Base-by-base conservation (phyloP, 164 flowering plant species). In the Platanus orientalis region DNA sequence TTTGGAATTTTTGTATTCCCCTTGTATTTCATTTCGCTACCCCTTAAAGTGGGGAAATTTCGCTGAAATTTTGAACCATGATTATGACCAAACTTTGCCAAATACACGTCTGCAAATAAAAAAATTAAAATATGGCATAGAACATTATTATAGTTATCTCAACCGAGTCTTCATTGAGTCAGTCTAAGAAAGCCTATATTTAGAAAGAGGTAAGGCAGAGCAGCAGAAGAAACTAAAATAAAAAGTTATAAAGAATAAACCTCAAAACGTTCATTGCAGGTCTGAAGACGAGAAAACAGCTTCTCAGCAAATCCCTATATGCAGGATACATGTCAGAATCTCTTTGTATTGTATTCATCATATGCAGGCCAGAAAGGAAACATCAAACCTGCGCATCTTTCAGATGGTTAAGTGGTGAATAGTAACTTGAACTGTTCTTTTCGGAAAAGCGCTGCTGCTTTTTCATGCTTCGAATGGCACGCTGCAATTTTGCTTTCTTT, bases 401-500 rank as follows among this genome's bases (percentile, higher is more conserved):
- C 68, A 94, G 72, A 76, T 86, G 91, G 63, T 76, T 83, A 64
- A 91, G 88, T 53, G 97, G 98, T 19, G 96, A 83, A 77, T 86
- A 87, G 70, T 77, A 71, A 71, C 58, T 88, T 61, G 86, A 40
- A 54, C n/a, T 65, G 34, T 12, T 78, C 2, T 75, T 81, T 65
- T 81, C 85, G 42, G 90, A 83, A 64, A 73, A 2, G 9, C 96
- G 82, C 62, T 91, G 96, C 73, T 89, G 81, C 74, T 72, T 91
- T 79, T 91, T 91, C 88, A 91, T 81, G 79, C 84, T 91, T 64
- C 92, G 95, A 40, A 86, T 64, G 14, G 75, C 93, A 62, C 95
- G 95, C 75, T 83, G 82, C 73, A 94, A 54, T 70, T 94, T 94
- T 52, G 97, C 97, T 69, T 91, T 66, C 86, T 94, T 94, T 79